Conservation (phyloP, 345 rosid genomes). For the Aethionema arabicum region DNA sequence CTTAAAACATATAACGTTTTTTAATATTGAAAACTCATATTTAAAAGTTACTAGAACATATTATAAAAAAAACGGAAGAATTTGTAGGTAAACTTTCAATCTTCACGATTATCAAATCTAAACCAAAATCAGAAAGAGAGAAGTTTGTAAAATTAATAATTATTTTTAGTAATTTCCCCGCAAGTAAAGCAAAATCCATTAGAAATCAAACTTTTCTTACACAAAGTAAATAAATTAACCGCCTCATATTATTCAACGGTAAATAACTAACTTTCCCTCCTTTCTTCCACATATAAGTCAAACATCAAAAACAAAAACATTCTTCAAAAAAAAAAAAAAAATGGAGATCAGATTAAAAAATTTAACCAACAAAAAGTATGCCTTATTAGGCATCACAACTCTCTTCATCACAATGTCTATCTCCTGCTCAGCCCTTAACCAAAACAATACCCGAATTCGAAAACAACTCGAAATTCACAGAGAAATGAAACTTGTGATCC, state of each 20-base stretch:
- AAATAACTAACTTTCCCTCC: slow-evolving; percentile 25
- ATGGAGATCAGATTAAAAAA: slow-evolving; percentile 27
- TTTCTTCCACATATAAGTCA: slow-evolving; percentile 27
- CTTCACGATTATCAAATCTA: no score
- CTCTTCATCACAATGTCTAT: slow-evolving; percentile 20
- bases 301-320: slow-evolving; percentile 4
- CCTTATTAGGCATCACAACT: background rate
- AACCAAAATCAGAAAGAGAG: no score
- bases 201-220: background rate
- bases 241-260: slow-evolving; percentile 35
- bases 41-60: no score
- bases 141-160: no score
- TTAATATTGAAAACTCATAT: no score
- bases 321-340: background rate
- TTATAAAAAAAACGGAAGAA: no score
- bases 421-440: background rate
- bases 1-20: no score
- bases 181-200: slow-evolving; percentile 36
- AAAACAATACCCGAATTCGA: background rate
- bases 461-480: slow-evolving; percentile 20
- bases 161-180: slow-evolving; percentile 14
- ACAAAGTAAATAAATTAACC: background rate
- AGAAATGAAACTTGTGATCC: slow-evolving; percentile 24
- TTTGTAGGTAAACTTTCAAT: no score
- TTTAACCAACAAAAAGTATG: slow-evolving; percentile 23